phyloP scores from a whole-genome alignment of 495 filamentous ascomycete species.

The Lasiosphaeria hispida region DNA sequence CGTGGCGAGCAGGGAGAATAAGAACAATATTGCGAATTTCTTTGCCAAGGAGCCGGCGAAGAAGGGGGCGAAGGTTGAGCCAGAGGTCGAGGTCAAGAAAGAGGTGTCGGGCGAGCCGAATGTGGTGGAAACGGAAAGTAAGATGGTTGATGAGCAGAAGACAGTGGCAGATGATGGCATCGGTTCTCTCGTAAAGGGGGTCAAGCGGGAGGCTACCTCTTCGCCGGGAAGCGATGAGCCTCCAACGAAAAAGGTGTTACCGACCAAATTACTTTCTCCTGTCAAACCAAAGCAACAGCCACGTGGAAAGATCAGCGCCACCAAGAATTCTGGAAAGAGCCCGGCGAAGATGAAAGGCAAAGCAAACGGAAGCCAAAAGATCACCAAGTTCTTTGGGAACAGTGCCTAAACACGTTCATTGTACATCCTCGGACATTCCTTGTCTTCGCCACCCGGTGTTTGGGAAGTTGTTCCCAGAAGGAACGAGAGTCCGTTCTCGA shows the following conservation, averaged over 20 bases:
- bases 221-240: slow-evolving; percentile 39
- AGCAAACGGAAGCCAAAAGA: slow-evolving; percentile 66
- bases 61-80: slow-evolving; percentile 36
- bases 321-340: slow-evolving; percentile 43
- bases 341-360: slow-evolving; percentile 42
- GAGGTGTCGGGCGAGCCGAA: slow-evolving; percentile 26
- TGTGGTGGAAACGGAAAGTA: slow-evolving; percentile 36
- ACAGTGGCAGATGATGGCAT: slow-evolving; percentile 17
- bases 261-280: slow-evolving; percentile 13
- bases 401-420: slow-evolving; percentile 26
- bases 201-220: slow-evolving; percentile 59
- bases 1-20: slow-evolving; percentile 78
- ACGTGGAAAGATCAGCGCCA: slow-evolving; percentile 42
- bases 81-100: slow-evolving; percentile 27
- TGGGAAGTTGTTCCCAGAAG: neutral
- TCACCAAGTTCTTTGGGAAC: slow-evolving; percentile 81
- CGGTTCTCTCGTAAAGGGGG: slow-evolving; percentile 27
- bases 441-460: neutral
- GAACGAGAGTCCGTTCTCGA: too few species aligned
- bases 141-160: slow-evolving; percentile 26
- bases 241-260: slow-evolving; percentile 39
- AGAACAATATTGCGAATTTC: slow-evolving; percentile 89
- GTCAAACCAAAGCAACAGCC: slow-evolving; percentile 16
- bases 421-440: neutral
- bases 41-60: slow-evolving; percentile 52